Evolutionary conservation across 148 eudicot species (phyloP).

Genomic region (Amaranthus cruentus): DNA sequence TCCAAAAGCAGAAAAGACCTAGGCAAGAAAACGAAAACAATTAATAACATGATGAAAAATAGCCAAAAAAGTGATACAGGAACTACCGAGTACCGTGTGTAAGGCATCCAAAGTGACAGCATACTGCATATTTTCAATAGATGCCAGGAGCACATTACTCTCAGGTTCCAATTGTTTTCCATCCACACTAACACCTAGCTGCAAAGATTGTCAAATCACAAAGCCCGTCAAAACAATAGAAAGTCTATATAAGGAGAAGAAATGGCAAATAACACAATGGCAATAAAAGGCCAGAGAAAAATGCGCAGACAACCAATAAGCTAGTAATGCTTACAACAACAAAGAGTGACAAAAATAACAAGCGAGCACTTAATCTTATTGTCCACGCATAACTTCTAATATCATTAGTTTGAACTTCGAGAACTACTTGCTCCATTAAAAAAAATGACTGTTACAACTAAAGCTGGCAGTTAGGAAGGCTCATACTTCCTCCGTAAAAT

Average conservation of each 20-base stretch:
- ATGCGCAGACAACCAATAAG: background rate
- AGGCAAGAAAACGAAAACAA: constrained; percentile 7
- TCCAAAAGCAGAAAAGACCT: constrained; percentile 97
- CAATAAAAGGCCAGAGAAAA: background rate
- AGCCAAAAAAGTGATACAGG: constrained; percentile 2
- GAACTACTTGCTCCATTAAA: background rate
- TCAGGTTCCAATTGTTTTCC: constrained; percentile 85
- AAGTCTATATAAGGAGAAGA: too few relatives aligned
- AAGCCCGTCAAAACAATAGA: background rate
- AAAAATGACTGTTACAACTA: too few relatives aligned
- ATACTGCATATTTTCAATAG: constrained; percentile 95
- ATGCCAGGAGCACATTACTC: constrained; percentile 95
- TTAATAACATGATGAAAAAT: background rate
- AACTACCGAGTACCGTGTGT: constrained; percentile 53
- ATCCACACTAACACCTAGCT: constrained; percentile 46
- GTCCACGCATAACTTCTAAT: background rate
- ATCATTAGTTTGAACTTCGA: background rate
- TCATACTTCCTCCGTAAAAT: too few relatives aligned
- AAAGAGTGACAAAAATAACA: background rate
- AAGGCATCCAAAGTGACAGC: constrained; percentile 85
- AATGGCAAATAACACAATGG: background rate
- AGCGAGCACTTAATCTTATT: background rate
- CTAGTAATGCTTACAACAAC: background rate
- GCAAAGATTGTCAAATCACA: background rate
- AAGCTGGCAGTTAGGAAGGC: too few relatives aligned